Base-by-base conservation (phyloP, 1,284 basidiomycete species). In the Porphyrellus sp. region DNA sequence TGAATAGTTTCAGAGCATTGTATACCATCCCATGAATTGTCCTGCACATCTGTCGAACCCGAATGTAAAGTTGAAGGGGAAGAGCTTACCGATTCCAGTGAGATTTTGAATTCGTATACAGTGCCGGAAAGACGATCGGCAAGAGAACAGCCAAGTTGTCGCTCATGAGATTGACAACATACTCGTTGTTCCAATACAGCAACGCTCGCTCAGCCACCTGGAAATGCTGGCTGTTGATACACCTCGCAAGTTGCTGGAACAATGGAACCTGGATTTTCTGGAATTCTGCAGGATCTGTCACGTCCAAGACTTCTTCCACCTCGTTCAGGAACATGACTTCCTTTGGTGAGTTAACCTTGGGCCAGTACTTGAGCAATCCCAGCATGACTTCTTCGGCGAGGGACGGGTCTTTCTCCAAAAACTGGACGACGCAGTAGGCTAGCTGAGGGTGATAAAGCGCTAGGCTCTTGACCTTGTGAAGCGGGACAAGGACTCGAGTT, bases 251-350 rank as follows among this genome's bases (percentile, higher is more conserved):
- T 71, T 99, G 97, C 59, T 89, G 87, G 82, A 99, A 99, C 46
- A 99, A 78, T 1, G 92, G 86, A 34, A 93, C 79, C 73, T 97
- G 91, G 59, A 99, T 92, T 81, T 98, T 99, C 71, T 89, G 89
- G 75, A 99, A 99, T 72, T 99, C 96, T 54, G 80, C 81, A 8
- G 94, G 93, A 70, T 99, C 96, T 63, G 98, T 98, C 52, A 99
- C 97, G 71, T 99, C 97, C 56, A 99, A 76, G 18, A 99, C 93
- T 76, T 99, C 97, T 72, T 99, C 97, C 53, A 99, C 93, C 77
- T 99, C 97, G 74, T 98, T 99, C 59, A 99, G 79, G 77, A 93
- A 99, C 97, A 99, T 99, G 73, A 99, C 97, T 71, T 99, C 97
- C 74, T 99, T 99, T n/a, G 94, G 95, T 43, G 93, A 96, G 73